Percentiles rank a stretch among this genome's conserved stretches.
Evolutionary conservation across 2,329 filamentous ascomycete species (phyloP).

Genomic region (Trichoderma atroviride): DNA sequence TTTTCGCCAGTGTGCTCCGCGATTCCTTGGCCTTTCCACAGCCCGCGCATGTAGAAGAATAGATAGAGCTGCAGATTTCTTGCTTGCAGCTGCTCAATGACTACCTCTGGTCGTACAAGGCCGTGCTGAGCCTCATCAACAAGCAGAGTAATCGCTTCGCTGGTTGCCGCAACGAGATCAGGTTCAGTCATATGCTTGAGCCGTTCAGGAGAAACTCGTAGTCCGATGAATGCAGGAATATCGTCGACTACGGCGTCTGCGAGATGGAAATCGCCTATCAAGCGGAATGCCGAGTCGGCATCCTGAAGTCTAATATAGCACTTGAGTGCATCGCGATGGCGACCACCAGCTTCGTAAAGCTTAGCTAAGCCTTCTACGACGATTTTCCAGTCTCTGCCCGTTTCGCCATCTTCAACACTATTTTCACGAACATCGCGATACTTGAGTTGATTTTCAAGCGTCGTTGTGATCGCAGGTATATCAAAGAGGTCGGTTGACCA

Average conservation of each 20-base stretch:
- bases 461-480: slow-evolving; percentile 71
- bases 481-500: slow-evolving; percentile 89
- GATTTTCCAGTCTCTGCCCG: slow-evolving; percentile 81
- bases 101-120: slow-evolving; percentile 74
- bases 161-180: slow-evolving; percentile 78
- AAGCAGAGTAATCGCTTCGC: slow-evolving; percentile 81
- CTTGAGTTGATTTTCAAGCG: slow-evolving; percentile 80
- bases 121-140: slow-evolving; percentile 91
- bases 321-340: slow-evolving; percentile 79
- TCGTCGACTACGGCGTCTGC: slow-evolving; percentile 87
- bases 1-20: slow-evolving; percentile 56
- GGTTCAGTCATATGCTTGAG: slow-evolving; percentile 64
- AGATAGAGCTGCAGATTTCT: slow-evolving; percentile 73
- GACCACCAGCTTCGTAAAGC: slow-evolving; percentile 79
- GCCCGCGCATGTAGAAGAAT: slow-evolving; percentile 85
- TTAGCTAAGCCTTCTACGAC: slow-evolving; percentile 85
- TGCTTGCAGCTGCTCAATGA: slow-evolving; percentile 75
- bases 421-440: slow-evolving; percentile 75
- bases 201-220: slow-evolving; percentile 77
- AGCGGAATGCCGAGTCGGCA: slow-evolving; percentile 80
- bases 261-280: slow-evolving; percentile 88
- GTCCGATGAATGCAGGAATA: slow-evolving; percentile 82
- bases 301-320: slow-evolving; percentile 92
- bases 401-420: slow-evolving; percentile 71
- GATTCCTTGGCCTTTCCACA: slow-evolving; percentile 78